Percentiles rank a stretch among this genome's conserved stretches.
phyloP scores from a whole-genome alignment of 2,329 filamentous ascomycete genomes.

The Ascochyta pisi region DNA sequence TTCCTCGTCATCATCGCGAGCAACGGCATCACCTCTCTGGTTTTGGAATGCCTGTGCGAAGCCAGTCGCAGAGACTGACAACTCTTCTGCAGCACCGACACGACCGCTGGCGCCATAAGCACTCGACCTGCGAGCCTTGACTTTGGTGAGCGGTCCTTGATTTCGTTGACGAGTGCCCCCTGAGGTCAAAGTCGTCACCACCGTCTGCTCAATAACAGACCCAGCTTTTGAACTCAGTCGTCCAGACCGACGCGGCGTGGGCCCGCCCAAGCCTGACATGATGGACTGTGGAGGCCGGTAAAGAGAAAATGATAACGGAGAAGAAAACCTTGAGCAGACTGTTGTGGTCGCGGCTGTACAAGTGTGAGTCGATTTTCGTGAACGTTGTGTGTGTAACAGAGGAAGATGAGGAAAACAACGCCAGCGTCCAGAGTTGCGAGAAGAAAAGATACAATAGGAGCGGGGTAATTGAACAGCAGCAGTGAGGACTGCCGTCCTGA shows the following conservation, averaged over 20 bases:
- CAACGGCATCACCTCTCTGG: slow-evolving; percentile 37
- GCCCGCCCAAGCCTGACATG: slow-evolving; percentile 36
- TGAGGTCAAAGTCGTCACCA: slow-evolving; percentile 26
- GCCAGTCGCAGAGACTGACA: slow-evolving; percentile 35
- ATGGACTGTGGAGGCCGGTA: not conserved
- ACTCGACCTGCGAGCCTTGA: slow-evolving; percentile 42
- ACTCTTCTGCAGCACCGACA: slow-evolving; percentile 38
- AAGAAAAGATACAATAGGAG: not conserved
- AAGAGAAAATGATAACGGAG: not conserved
- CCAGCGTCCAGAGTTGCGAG: not conserved
- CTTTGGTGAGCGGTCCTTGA: slow-evolving; percentile 39
- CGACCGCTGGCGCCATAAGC: slow-evolving; percentile 48
- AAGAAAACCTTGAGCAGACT: not conserved
- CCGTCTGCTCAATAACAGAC: slow-evolving; percentile 36
- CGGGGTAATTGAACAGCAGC: not conserved
- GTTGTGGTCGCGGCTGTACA: not conserved
- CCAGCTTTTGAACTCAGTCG: slow-evolving; percentile 37
- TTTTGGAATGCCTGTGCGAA: slow-evolving; percentile 43
- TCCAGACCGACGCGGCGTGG: slow-evolving; percentile 42
- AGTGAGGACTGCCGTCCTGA: not conserved
- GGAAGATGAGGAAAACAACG: not conserved
- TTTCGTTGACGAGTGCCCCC: slow-evolving; percentile 26
- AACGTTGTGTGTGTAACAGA: not conserved
- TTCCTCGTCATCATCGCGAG: slow-evolving; percentile 30
- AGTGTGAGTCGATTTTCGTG: slow-evolving; percentile 3